Conservation (phyloP, 2,329 filamentous ascomycete genomes). For the Neophaeococcomyces aloes region DNA sequence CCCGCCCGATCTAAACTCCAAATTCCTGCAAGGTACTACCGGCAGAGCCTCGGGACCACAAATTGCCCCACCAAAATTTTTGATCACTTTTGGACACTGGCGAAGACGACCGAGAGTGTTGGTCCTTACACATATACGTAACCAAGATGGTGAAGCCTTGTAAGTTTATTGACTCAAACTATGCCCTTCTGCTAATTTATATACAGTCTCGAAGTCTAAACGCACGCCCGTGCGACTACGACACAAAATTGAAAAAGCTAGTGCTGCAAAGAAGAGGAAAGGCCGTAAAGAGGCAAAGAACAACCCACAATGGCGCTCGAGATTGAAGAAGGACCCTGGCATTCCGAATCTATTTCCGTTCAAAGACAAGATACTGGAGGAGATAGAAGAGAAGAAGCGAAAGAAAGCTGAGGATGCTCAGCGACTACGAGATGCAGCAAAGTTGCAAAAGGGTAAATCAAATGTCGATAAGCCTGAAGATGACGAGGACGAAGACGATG, state of each 20-base stretch:
- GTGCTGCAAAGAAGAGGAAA: constrained; percentile 83
- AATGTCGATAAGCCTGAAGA: constrained; percentile 39
- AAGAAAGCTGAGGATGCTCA: constrained; percentile 70
- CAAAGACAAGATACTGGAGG: constrained; percentile 87
- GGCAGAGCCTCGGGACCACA: too few species aligned
- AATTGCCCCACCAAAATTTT: too few species aligned
- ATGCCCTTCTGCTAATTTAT: constrained; percentile 4
- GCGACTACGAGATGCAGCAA: constrained; percentile 59
- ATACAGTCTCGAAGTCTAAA: constrained; percentile 84
- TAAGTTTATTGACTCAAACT: constrained; percentile 11
- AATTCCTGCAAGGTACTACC: too few species aligned
- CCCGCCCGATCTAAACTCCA: too few species aligned
- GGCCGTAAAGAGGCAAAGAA: constrained; percentile 72
- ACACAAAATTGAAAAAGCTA: constrained; percentile 92
- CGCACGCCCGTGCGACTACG: constrained; percentile 77
- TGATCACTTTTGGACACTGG: too few species aligned
- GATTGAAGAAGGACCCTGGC: constrained; percentile 93
- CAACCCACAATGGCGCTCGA: constrained; percentile 93
- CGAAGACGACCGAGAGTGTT: too few species aligned
- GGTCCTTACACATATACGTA: too few species aligned
- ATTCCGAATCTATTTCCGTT: constrained; percentile 97
- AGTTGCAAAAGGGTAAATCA: constrained; percentile 41
- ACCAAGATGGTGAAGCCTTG: constrained; percentile 23
- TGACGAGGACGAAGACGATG: constrained; percentile 36
- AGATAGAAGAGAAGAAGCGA: constrained; percentile 81